Evolutionary conservation across 2,329 filamentous ascomycete species (phyloP).

Genomic region (Calonectria naviculata): DNA sequence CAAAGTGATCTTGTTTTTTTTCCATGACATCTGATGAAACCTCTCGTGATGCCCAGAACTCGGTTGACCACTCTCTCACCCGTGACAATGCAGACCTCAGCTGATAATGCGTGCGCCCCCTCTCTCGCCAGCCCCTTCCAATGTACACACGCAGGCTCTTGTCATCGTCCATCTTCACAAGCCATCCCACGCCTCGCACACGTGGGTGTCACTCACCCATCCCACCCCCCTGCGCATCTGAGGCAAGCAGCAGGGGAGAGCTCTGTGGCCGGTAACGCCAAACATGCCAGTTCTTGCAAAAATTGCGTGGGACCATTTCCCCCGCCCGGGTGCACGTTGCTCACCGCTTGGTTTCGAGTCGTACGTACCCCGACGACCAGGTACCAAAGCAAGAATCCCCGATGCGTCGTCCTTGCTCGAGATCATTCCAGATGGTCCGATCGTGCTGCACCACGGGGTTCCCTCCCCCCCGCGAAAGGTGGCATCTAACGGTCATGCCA

Average conservation of each 20-base stretch:
- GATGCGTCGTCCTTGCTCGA: background rate
- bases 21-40: background rate
- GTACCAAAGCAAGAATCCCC: background rate
- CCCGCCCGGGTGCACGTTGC: conserved; percentile 5
- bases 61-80: conserved; percentile 24
- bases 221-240: conserved; percentile 3
- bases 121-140: conserved; percentile 9
- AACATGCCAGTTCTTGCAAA: background rate
- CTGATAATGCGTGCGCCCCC: conserved; percentile 23
- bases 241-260: conserved; percentile 20
- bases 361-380: background rate
- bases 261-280: conserved; percentile 8
- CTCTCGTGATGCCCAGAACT: conserved; percentile 20
- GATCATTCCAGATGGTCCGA: background rate
- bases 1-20: background rate
- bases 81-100: conserved; percentile 25
- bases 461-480: background rate
- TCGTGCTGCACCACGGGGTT: background rate
- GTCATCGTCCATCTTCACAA: background rate
- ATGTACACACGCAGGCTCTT: conserved; percentile 2
- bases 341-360: background rate
- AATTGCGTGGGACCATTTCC: conserved; percentile 8
- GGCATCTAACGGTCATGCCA: background rate
- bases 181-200: conserved; percentile 14
- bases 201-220: conserved; percentile 18